Evolutionary conservation across 805 yeast genomes (phyloP), one percentile per base, ranked within the genome.

Genomic region (Candida vaughaniae): DNA sequence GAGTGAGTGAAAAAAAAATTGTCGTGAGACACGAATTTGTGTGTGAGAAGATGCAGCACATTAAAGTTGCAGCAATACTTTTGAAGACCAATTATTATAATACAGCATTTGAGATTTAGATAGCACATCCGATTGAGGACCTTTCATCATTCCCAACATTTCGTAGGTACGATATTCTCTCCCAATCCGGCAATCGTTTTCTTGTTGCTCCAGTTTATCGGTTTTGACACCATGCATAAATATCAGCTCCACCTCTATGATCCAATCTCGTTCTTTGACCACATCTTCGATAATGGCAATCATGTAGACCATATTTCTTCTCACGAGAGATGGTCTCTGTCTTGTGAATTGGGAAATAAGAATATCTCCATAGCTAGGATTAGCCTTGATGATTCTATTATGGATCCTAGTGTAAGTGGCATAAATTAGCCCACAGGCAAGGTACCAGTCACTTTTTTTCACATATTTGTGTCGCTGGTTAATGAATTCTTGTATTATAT

Each of bases 371-470:
- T 73, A 66, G 1, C 84, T 79, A 5, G 79, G 63, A 32, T 72
- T 73, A 9, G 59, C 52, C 3, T 60, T 52, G 11, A 82, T 54
- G 22, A 66, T 52, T 16, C 64, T 64, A 38, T 73, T 69, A 53
- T 80, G 78, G 22, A 82, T 66, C 11, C 79, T 65, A 14, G 69
- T 61, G 38, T 77, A 78, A 10, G 82, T 80, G 14, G 81, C 73
- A 23, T 81, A 65, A 1, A 82, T 69, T 43, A 84, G 52, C 0
- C 90, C 90, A 53, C 85, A 80, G 3, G 83, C 75, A 16, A 84
- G 55, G 6, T 79, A 77, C 88, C 89, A 83, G 26, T 80, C 82
- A 40, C 75, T 78, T 23, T 73, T 73, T 42, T 64, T 67, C n/a
- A 48, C 43, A 26, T 81, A 71, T 45, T 77, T 76, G 29, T 71